A percentile compares a stretch with the other conserved stretches of the same genome.
phyloP scores from a whole-genome alignment of 2,329 filamentous ascomycete genomes.

The Xylariaceae sp. region DNA sequence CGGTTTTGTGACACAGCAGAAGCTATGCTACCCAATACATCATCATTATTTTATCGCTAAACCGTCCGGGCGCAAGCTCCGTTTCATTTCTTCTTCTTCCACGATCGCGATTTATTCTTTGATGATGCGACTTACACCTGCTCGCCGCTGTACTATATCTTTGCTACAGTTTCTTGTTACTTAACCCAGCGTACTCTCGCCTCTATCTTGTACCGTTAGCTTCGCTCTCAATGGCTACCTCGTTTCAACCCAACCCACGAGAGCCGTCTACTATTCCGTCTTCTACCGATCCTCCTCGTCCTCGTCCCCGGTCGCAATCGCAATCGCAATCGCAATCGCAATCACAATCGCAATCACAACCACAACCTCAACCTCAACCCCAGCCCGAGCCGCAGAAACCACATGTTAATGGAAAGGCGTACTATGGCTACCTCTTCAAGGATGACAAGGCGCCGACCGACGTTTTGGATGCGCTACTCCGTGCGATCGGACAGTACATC shows the following conservation, averaged over 20 bases:
- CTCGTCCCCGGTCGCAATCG: conserved; percentile 21
- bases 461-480: conserved; percentile 69
- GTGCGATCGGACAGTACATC: conserved; percentile 72
- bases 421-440: conserved; percentile 73
- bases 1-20: conserved; percentile 33
- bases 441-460: conserved; percentile 70
- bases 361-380: conserved; percentile 21
- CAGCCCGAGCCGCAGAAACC: conserved; percentile 24
- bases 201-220: conserved; percentile 32
- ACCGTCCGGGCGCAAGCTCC: conserved; percentile 12
- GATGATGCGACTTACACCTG: conserved; percentile 27
- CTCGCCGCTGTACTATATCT: conserved; percentile 16
- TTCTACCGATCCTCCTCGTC: conserved; percentile 17
- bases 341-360: conserved; percentile 14
- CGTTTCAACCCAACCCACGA: conserved; percentile 29
- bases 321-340: conserved; percentile 17
- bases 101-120: conserved; percentile 9
- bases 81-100: background rate
- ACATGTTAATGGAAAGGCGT: conserved; percentile 41
- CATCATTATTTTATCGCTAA: conserved; percentile 14
- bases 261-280: conserved; percentile 26
- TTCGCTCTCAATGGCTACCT: conserved; percentile 30
- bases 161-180: background rate
- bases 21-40: conserved; percentile 32
- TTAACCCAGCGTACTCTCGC: background rate